These are phyloP conservation scores for Ambrosia trifida DNA, from an alignment of 129 eudicot genomes.

Conservation along the genomic window DNA sequence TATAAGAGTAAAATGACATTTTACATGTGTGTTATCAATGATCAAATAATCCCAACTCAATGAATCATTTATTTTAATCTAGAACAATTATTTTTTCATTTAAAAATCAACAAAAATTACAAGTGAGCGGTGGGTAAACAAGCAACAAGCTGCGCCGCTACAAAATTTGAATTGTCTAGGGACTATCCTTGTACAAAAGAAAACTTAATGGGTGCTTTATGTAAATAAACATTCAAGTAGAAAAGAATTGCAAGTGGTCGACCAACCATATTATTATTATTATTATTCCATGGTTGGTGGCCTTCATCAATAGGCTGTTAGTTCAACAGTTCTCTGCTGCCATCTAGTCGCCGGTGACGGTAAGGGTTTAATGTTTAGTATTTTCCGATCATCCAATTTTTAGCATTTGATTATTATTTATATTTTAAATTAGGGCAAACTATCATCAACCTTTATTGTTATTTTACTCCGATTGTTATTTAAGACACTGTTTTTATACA, in stretches of 20 bases:
- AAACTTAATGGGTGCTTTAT: not conserved
- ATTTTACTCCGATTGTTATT: too few relatives aligned
- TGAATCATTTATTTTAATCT: too few relatives aligned
- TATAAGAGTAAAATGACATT: too few relatives aligned
- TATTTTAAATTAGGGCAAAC: conserved; percentile 19
- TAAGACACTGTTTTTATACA: not conserved
- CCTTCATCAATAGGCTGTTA: conserved; percentile 1
- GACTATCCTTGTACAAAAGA: conserved; percentile 8
- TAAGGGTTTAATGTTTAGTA: conserved; percentile 9
- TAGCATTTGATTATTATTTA: conserved; percentile 2
- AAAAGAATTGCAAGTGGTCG: conserved; percentile 13
- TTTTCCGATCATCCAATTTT: conserved; percentile 27
- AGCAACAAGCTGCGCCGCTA: too few relatives aligned
- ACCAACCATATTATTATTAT: conserved; percentile 15
- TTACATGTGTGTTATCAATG: too few relatives aligned
- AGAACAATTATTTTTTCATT: too few relatives aligned
- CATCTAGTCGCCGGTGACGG: conserved; percentile 28
- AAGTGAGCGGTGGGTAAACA: too few relatives aligned
- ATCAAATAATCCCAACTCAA: too few relatives aligned
- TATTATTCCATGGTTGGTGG: conserved; percentile 13
- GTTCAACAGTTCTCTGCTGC: not conserved
- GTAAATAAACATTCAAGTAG: conserved; percentile 9
- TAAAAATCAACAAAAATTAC: too few relatives aligned
- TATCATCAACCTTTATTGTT: not conserved
- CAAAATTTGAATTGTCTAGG: not conserved